phyloP scores from a whole-genome alignment of 805 yeast species.

The Kodamaea hsintzibuensis region DNA sequence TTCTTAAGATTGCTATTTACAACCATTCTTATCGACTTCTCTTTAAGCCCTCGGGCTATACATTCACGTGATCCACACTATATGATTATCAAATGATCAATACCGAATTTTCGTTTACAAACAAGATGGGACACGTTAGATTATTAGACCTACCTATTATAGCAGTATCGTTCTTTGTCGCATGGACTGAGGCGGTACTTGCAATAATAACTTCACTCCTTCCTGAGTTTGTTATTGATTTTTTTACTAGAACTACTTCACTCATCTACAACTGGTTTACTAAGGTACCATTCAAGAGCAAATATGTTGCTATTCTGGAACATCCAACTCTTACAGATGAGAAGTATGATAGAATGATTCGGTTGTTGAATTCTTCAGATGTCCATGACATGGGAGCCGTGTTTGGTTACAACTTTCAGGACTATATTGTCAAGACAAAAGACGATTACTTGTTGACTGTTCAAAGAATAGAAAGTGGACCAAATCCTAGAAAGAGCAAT shows the following conservation, averaged over 20 bases:
- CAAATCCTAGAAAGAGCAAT: slow-evolving; percentile 10
- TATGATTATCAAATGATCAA: background rate
- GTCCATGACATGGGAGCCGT: slow-evolving; percentile 66
- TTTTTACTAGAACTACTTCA: slow-evolving; percentile 32
- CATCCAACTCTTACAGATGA: slow-evolving; percentile 20
- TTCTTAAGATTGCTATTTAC: too few relatives aligned
- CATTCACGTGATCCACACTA: background rate
- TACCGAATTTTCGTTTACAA: background rate
- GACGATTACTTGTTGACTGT: slow-evolving; percentile 77
- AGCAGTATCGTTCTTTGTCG: slow-evolving; percentile 42
- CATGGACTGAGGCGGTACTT: slow-evolving; percentile 51
- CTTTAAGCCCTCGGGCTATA: background rate
- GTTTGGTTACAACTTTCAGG: slow-evolving; percentile 72
- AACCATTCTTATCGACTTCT: too few relatives aligned
- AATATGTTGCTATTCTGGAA: slow-evolving; percentile 25
- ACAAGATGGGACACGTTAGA: slow-evolving; percentile 26
- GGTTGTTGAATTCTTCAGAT: slow-evolving; percentile 46
- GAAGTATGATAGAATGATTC: slow-evolving; percentile 32
- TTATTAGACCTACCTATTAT: slow-evolving; percentile 52
- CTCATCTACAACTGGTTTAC: slow-evolving; percentile 26
- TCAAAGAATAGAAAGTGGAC: slow-evolving; percentile 58
- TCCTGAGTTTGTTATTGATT: slow-evolving; percentile 43
- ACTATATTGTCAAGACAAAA: slow-evolving; percentile 71
- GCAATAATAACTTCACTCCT: slow-evolving; percentile 46
- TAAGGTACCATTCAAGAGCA: slow-evolving; percentile 26